Base-by-base conservation (phyloP, 2,329 filamentous ascomycete genomes). In the Aspergillus uvarum region DNA sequence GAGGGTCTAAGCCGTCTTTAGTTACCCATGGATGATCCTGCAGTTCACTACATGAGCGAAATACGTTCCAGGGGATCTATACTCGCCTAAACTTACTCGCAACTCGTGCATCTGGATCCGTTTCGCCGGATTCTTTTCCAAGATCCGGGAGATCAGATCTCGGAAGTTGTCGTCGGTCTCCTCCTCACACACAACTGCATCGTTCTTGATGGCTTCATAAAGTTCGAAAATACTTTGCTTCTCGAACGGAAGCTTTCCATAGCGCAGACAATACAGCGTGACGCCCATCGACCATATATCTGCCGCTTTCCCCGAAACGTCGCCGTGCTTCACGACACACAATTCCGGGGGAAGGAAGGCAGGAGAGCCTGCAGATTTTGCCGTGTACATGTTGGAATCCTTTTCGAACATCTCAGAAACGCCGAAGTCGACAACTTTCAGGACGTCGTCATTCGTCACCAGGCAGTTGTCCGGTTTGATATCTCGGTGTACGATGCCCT, bases 211-310 rank as follows among this genome's bases (percentile, higher is more conserved):
- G 5, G 92, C 87, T 60, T 96, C 88, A 72, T 96, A 98, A 63
- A 98, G 85, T 54, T 96, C 93, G 58, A 97, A 81, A 61, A 97
- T 87, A 19, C 87, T 87, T 5, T 85, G 81, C 58, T 89, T 85
- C 69, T 93, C 89, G 71, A 98, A 99, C 0, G 95, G 95, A 62
- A 99, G 89, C 53, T 81, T 83, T 32, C 95, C 95, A 70, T 96
- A 98, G 62, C 90, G 88, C 44, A 99, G 82, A 74, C 95, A 99
- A 74, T 94, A 98, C 2, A 99, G 81, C 1, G 93, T 96, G 8
- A 97, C 89, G 6, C 95, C 95, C 94, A 98, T 98, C 3, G 94
- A 96, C 95, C 95, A 99, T 56, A 99, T 92, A 76, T 99, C 95
- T 4, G 92, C 92, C 4, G 94, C 92, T 68, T 87, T 90, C 11